Evolutionary conservation across 2,329 filamentous ascomycete genomes (phyloP).

Genomic region (Xylariaceae sp.): DNA sequence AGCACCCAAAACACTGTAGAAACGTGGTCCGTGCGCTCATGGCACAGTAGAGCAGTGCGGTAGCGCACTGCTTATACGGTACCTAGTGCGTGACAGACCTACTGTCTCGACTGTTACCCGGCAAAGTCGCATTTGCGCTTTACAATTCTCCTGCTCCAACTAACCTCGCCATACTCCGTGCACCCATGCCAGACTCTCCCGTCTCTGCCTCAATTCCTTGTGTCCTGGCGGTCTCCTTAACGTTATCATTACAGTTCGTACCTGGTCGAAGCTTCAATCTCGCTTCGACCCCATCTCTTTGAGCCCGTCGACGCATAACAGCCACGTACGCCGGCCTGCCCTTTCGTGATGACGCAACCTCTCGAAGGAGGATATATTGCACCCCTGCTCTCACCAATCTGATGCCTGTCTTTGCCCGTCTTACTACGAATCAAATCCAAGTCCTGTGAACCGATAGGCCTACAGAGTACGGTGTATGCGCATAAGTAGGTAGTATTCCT

Average conservation of each 20-base stretch:
- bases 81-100: too few species aligned
- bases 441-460: background rate
- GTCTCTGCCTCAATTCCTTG: background rate
- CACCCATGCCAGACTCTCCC: background rate
- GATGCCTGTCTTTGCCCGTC: background rate
- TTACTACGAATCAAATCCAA: background rate
- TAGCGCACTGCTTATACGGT: too few species aligned
- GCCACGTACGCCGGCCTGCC: background rate
- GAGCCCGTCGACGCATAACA: background rate
- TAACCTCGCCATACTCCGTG: background rate
- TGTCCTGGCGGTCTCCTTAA: background rate
- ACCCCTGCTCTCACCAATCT: background rate
- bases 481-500: background rate
- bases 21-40: too few species aligned
- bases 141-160: background rate
- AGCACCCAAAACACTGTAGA: too few species aligned
- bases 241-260: too few species aligned
- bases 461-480: background rate
- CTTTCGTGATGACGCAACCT: slow-evolving; percentile 20
- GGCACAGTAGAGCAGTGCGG: too few species aligned
- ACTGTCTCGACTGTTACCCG: background rate
- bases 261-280: too few species aligned
- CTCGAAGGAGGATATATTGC: background rate
- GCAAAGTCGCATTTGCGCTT: too few species aligned
- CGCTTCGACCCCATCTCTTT: background rate